These are phyloP conservation scores for Kazachstania bromeliacearum DNA, from an alignment of 805 yeast species.

Conservation along the genomic window DNA sequence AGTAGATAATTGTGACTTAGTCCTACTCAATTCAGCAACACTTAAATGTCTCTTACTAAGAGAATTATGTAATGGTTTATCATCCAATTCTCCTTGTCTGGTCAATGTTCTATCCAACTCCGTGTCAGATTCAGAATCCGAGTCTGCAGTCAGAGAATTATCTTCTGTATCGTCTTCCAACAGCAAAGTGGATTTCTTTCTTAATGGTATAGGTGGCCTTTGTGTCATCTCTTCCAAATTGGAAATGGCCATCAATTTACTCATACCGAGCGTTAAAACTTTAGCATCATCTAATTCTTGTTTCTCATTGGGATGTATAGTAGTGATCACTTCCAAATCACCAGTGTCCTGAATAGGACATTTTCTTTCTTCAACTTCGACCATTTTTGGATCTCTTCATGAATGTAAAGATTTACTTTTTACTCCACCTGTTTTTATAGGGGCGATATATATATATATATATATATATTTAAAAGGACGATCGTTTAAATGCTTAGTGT, in stretches of 20 bases:
- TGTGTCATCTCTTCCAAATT: background rate
- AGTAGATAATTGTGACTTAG: background rate
- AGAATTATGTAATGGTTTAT: background rate
- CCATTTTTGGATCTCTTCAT: no score
- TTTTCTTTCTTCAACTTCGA: background rate
- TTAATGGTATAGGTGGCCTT: background rate
- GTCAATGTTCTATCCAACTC: no score
- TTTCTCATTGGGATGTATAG: background rate
- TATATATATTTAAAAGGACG: no score
- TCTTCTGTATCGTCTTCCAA: background rate
- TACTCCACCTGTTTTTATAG: no score
- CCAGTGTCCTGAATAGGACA: background rate
- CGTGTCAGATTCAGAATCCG: background rate
- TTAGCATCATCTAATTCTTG: background rate
- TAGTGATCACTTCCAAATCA: background rate
- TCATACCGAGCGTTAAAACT: background rate
- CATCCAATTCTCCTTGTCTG: no score
- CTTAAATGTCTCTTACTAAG: slow-evolving; percentile 1
- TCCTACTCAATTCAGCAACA: background rate
- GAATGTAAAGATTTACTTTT: no score
- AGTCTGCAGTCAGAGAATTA: background rate
- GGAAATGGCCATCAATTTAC: background rate
- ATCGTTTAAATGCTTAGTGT: no score
- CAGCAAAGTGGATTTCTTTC: background rate
- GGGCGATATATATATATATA: no score